Evolutionary conservation across 352 stramenopile genomes (phyloP).

Genomic region (Phytophthora ohioensis): DNA sequence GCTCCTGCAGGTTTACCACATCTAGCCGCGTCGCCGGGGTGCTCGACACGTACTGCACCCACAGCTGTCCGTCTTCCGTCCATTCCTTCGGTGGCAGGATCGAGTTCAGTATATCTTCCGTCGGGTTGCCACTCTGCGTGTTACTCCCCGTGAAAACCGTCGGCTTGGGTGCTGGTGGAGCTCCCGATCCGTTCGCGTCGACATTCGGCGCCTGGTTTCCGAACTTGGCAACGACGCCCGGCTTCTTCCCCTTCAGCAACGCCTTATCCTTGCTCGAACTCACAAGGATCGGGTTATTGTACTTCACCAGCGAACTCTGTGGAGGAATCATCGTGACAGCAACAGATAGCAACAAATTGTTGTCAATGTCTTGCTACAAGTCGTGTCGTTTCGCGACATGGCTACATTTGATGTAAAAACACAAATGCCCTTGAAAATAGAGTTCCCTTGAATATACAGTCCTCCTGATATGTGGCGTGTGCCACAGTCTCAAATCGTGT

Average conservation of each 20-base stretch:
- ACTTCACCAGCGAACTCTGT: conserved; percentile 91
- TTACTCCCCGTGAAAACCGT: conserved; percentile 75
- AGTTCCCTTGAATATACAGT: too few relatives aligned
- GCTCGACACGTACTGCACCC: conserved; percentile 94
- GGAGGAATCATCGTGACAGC: conserved; percentile 77
- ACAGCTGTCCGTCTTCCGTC: conserved; percentile 92
- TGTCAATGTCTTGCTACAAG: background rate
- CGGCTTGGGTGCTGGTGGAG: conserved; percentile 46
- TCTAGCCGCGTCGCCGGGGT: conserved; percentile 93
- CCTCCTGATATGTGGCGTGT: background rate
- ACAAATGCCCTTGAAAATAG: too few relatives aligned
- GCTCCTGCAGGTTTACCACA: conserved; percentile 92
- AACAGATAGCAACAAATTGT: background rate
- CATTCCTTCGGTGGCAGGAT: conserved; percentile 92
- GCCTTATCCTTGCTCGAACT: conserved; percentile 89
- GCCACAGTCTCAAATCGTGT: conserved; percentile 5
- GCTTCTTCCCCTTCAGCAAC: conserved; percentile 56
- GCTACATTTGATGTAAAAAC: conserved; percentile 12
- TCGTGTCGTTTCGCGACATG: conserved; percentile 30
- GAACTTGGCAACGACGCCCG: conserved; percentile 16
- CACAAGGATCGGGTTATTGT: conserved; percentile 92
- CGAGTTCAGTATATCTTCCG: conserved; percentile 93
- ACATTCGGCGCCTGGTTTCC: conserved; percentile 39
- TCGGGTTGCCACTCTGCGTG: conserved; percentile 69
- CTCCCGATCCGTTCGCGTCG: conserved; percentile 22